Evolutionary conservation across 2,329 filamentous ascomycete species (phyloP), one percentile per base, ranked within the genome.

Genomic region (Pyrenophora graminea): DNA sequence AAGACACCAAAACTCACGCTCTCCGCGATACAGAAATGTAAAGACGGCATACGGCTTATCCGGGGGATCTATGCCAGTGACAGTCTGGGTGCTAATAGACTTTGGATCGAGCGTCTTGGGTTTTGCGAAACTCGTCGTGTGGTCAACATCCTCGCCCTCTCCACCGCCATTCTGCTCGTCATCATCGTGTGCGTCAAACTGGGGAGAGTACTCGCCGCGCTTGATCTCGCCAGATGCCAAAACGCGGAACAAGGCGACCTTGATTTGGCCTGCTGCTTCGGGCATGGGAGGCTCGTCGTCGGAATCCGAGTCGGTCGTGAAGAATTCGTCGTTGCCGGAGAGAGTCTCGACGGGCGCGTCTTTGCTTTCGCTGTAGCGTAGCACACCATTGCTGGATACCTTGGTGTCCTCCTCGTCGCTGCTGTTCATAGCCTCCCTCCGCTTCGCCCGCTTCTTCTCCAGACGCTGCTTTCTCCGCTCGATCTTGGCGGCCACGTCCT

Each of bases 111-210:
- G 81, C 1, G 91, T 89, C 80, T 97, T 97, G 12, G 92, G 93
- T 76, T 97, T 96, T 8, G 93, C 93, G 74, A 97, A 97, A 70
- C 92, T 96, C 6, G 94, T 97, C 2, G 94, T 97, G 72, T 99
- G 94, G 75, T 97, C 94, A 49, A 97, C 84, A 67, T 96, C 91
- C 63, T 92, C 89, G 53, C 89, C 84, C 23, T 80, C 84, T 43
- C 79, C 82, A 6, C 79, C 81, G 23, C 75, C 76, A 34, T 79
- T 79, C 51, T 82, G 80, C 72, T 96, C 91, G 56, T 96, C 92
- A 57, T 96, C 93, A 67, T 97, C 94, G 65, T 97, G 91, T 2
- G 93, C 93, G 71, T 96, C 92, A 59, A 97, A 97, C 68, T 97
- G 94, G 10, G 94, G 94, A 1, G 92, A 96, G 74, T 97, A 99